Evolutionary conservation across 1,284 basidiomycete species (phyloP).

Genomic region (Grifola frondosa): DNA sequence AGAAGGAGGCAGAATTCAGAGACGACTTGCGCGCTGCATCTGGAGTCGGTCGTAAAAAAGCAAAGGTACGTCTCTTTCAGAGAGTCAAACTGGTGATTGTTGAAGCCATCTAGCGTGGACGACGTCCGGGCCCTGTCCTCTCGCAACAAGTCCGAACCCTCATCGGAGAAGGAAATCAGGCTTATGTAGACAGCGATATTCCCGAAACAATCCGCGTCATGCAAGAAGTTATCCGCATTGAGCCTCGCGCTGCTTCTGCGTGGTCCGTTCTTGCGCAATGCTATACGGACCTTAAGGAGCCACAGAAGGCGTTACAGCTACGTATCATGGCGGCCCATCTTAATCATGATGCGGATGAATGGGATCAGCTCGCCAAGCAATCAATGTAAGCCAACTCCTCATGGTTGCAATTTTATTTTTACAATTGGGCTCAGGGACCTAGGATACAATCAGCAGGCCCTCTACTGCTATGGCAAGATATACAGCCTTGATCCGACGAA

Average conservation of each 20-base stretch:
- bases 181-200: constrained; percentile 75
- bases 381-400: constrained; percentile 53
- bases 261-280: constrained; percentile 88
- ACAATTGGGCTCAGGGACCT: constrained; percentile 47
- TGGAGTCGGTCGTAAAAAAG: constrained; percentile 58
- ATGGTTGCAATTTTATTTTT: neutral
- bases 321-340: constrained; percentile 91
- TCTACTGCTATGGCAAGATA: constrained; percentile 91
- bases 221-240: constrained; percentile 91
- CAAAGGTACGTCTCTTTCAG: constrained; percentile 38
- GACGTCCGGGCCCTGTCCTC: constrained; percentile 54
- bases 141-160: constrained; percentile 82
- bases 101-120: constrained; percentile 30
- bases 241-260: constrained; percentile 80
- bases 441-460: constrained; percentile 79
- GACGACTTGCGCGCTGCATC: constrained; percentile 71
- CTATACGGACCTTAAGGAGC: constrained; percentile 68
- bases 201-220: constrained; percentile 76
- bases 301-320: constrained; percentile 76
- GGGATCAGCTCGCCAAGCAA: constrained; percentile 78
- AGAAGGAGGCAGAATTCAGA: constrained; percentile 64
- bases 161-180: constrained; percentile 86
- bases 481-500: constrained; percentile 80
- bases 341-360: constrained; percentile 80
- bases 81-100: neutral